Evolutionary conservation across 1,284 basidiomycete species (phyloP), one percentile per base, ranked within the genome.

Genomic region (Ustilago vetiveriae): DNA sequence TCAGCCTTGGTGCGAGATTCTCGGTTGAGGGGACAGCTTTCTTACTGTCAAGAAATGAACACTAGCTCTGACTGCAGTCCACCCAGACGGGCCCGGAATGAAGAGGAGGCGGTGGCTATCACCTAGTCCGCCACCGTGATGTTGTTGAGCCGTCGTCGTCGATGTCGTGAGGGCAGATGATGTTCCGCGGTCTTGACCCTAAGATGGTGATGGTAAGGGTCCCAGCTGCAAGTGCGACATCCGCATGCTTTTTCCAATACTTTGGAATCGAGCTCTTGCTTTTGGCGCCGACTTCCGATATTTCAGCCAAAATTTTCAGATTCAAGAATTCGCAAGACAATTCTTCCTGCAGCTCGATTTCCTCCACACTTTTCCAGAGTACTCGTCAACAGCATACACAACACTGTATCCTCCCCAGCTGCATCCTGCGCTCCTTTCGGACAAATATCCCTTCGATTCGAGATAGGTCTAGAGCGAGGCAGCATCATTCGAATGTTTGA

Each of bases 141-240:
- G n/a, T 22, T 7, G 14, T 6, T 19, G 19, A 23, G 5, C 21
- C 2, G 13, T 14, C 29, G 29, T 10, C 19, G 42, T 43, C 29
- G 29, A 33, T 16, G 19, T 33, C 6, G 26, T 22, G 17, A 14
- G 7, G 29, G 6, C 16, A 29, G 29, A 21, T n/a, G n/a, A n/a
- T n/a, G n/a, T n/a, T n/a, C n/a, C n/a, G n/a, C n/a, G n/a, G n/a
- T n/a, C n/a, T n/a, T 17, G n/a, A 30, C 11, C 17, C 16, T 22
- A 24, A 24, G 45, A 44, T 54, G 62, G 30, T 57, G 55, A 36
- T 65, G 50, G 55, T 54, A 49, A 58, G 50, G 62, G 55, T 58
- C 55, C 54, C 58, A 6, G 23, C 23, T 53, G 62, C 45, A 32
- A 50, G 43, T 49, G 60, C 49, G 53, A 52, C 54, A 19, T 45